Evolutionary conservation across 1,284 basidiomycete species (phyloP).

Genomic region (Inonotus obliquus): DNA sequence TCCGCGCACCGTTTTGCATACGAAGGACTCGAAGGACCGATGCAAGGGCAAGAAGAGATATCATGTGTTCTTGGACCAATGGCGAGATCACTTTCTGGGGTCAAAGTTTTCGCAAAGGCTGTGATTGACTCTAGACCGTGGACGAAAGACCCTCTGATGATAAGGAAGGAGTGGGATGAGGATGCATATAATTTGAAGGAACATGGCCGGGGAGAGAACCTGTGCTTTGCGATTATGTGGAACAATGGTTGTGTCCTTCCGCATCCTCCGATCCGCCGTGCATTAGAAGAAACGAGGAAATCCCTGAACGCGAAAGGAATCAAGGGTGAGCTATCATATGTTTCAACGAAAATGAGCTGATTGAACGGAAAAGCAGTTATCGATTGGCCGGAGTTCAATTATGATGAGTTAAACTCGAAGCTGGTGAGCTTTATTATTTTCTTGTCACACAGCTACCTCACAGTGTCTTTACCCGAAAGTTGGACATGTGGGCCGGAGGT

Average conservation of each 20-base stretch:
- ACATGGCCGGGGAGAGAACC: slow-evolving; percentile 48
- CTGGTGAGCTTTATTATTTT: slow-evolving; percentile 28
- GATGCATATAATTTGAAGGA: slow-evolving; percentile 51
- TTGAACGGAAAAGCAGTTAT: slow-evolving; percentile 25
- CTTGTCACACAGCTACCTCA: not conserved
- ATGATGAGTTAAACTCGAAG: slow-evolving; percentile 31
- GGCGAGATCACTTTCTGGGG: slow-evolving; percentile 46
- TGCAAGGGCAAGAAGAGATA: slow-evolving; percentile 69
- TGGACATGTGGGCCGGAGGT: slow-evolving; percentile 39
- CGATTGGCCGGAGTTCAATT: slow-evolving; percentile 39
- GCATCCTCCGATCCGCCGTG: slow-evolving; percentile 66
- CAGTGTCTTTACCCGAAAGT: slow-evolving; percentile 26
- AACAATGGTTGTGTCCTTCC: slow-evolving; percentile 59
- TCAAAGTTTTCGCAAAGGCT: slow-evolving; percentile 61
- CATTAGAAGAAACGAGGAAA: slow-evolving; percentile 50
- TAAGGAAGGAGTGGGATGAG: slow-evolving; percentile 62
- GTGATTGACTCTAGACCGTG: slow-evolving; percentile 57
- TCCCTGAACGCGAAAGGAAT: slow-evolving; percentile 67
- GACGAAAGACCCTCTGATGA: slow-evolving; percentile 58
- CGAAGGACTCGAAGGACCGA: slow-evolving; percentile 49
- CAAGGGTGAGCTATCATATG: slow-evolving; percentile 37
- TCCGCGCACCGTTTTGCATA: slow-evolving; percentile 71
- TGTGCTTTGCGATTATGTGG: slow-evolving; percentile 62
- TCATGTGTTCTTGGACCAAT: slow-evolving; percentile 72
- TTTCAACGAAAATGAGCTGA: not conserved